These are phyloP conservation scores for Camellia sinensis DNA, from an alignment of 148 eudicot genomes.

Conservation along the genomic window DNA sequence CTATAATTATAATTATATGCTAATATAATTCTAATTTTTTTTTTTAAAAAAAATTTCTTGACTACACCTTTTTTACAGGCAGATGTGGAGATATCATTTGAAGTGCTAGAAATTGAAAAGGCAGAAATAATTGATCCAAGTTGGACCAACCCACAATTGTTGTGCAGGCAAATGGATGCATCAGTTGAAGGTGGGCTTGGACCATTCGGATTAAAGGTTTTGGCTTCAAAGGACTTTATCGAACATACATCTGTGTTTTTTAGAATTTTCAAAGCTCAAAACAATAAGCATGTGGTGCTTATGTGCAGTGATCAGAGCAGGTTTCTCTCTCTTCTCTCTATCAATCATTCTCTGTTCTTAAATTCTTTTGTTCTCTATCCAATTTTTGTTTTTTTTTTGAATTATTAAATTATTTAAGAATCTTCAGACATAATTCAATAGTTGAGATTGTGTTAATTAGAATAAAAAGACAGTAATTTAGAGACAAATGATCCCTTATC, in stretches of 20 bases:
- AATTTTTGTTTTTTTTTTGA: too few relatives aligned
- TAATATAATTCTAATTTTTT: neutral
- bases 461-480: too few relatives aligned
- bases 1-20: neutral
- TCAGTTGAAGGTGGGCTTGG: conserved; percentile 44
- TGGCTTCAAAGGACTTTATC: conserved; percentile 53
- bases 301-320: conserved; percentile 82
- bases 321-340: conserved; percentile 8
- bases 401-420: too few relatives aligned
- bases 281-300: conserved; percentile 39
- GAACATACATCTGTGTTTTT: conserved; percentile 71
- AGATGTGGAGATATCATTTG: conserved; percentile 52
- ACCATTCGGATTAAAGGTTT: conserved; percentile 59
- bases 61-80: conserved; percentile 29
- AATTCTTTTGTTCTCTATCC: too few relatives aligned
- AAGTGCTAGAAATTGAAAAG: conserved; percentile 21
- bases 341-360: too few relatives aligned
- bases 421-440: too few relatives aligned
- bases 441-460: too few relatives aligned
- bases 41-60: neutral
- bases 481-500: too few relatives aligned
- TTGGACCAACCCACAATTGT: conserved; percentile 41
- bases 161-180: conserved; percentile 40
- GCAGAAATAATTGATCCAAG: conserved; percentile 41
- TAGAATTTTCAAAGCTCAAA: conserved; percentile 44